phyloP scores from a whole-genome alignment of 2,329 filamentous ascomycete genomes.

The Sporothrix phasma region DNA sequence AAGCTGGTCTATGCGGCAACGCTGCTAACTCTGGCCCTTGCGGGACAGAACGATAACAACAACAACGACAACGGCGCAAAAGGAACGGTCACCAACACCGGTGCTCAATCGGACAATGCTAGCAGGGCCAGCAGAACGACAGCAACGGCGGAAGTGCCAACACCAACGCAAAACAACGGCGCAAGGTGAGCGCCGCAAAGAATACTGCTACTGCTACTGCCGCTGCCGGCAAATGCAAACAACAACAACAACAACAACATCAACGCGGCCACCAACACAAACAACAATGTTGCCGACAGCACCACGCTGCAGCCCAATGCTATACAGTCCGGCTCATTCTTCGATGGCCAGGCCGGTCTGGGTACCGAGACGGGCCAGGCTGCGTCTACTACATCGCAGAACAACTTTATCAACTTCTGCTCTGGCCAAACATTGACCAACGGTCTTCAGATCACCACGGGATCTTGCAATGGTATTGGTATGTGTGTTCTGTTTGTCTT shows the following conservation, averaged over 20 bases:
- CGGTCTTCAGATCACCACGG: conserved; percentile 45
- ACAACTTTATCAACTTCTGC: conserved; percentile 58
- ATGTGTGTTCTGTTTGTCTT: conserved; percentile 26
- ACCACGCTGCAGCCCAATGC: conserved; percentile 22
- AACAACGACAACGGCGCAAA: conserved; percentile 2
- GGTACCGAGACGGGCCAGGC: conserved; percentile 26
- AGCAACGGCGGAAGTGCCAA: neutral
- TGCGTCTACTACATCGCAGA: conserved; percentile 23
- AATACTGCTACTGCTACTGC: conserved; percentile 2
- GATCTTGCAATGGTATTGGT: conserved; percentile 55
- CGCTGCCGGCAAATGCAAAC: neutral
- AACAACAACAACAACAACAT: conserved; percentile 15
- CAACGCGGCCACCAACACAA: conserved; percentile 35
- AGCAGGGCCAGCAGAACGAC: neutral
- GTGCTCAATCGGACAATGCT: neutral
- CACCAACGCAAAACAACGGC: neutral
- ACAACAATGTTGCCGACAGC: conserved; percentile 27
- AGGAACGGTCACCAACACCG: neutral
- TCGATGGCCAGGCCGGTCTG: conserved; percentile 26
- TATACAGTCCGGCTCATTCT: conserved; percentile 28
- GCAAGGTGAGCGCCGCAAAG: neutral
- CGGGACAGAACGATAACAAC: conserved; percentile 19
- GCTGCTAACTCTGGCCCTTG: conserved; percentile 23
- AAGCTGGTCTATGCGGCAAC: conserved; percentile 23
- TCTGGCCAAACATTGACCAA: conserved; percentile 46